A percentile compares a stretch with the other conserved stretches of the same genome.
Evolutionary conservation across 441 rosid species (phyloP).

Genomic region (Gossypium schwendimanii): DNA sequence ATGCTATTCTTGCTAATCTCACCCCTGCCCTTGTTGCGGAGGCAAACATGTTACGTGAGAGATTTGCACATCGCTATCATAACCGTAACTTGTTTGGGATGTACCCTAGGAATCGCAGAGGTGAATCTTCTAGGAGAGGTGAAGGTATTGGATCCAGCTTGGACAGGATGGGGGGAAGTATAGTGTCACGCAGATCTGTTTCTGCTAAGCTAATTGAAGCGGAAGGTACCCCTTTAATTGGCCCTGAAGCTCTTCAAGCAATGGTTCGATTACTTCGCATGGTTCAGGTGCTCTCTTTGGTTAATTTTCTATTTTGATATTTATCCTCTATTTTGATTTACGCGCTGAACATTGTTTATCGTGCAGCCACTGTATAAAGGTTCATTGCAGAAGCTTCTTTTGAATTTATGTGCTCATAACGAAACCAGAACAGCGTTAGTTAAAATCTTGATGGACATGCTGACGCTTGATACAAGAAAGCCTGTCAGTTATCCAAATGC

Average conservation of each 20-base stretch:
- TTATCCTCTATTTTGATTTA: slow-evolving; percentile 6
- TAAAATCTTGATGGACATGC: slow-evolving; percentile 81
- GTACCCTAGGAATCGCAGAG: slow-evolving; percentile 94
- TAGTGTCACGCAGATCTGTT: slow-evolving; percentile 58
- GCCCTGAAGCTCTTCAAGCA: slow-evolving; percentile 71
- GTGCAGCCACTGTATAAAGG: slow-evolving; percentile 91
- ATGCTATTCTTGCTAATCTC: slow-evolving; percentile 95
- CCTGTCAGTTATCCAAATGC: slow-evolving; percentile 37
- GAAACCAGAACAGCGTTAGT: slow-evolving; percentile 80
- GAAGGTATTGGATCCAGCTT: slow-evolving; percentile 68
- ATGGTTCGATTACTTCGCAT: slow-evolving; percentile 86
- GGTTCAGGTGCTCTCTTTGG: slow-evolving; percentile 62
- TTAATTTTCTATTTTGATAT: background rate
- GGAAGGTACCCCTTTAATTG: slow-evolving; percentile 88
- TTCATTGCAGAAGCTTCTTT: slow-evolving; percentile 83
- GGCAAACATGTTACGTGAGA: slow-evolving; percentile 97
- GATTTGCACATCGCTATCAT: slow-evolving; percentile 88
- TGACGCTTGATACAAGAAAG: slow-evolving; percentile 71
- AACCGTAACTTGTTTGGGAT: slow-evolving; percentile 84
- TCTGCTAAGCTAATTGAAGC: slow-evolving; percentile 75
- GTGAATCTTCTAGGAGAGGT: slow-evolving; percentile 86
- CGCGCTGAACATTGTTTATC: slow-evolving; percentile 11
- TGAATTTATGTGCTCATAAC: slow-evolving; percentile 87
- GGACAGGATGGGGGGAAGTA: slow-evolving; percentile 54
- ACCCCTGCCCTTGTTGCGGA: slow-evolving; percentile 98